Base-by-base conservation (phyloP, 2,329 filamentous ascomycete species). In the Aspergillus ustus region DNA sequence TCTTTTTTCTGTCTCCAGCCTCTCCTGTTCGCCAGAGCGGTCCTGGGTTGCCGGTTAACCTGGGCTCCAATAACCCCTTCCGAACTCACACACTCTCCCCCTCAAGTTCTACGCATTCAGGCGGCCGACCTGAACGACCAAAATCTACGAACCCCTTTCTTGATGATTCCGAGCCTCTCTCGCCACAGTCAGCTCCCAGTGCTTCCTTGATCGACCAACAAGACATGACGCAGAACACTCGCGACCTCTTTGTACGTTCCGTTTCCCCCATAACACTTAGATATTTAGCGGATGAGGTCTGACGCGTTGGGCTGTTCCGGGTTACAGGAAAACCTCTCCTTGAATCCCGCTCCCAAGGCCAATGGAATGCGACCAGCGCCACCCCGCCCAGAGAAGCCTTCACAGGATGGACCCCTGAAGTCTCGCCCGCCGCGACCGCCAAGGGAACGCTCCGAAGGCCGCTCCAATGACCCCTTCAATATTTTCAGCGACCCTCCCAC, bases 71-170 rank as follows among this genome's bases (percentile, higher is more conserved):
- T 64, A 83, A 83, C 61, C 81, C 81, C 13, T 83, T 83, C 62
- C 75, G 81, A 67, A 83, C 82, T 64, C 79, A 79, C 59, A 74
- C 80, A 19, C 64, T 78, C 46, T 81, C 79, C 37, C 78, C 76
- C 4, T 69, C 67, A 52, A 67, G 69, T 50, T 72, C 74, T 57
- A 70, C 70, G 55, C 68, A 69, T 51, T 73, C 60, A 20, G 66
- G 65, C 31, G 61, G 64, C 57, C 73, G 68, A 46, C 74, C 78
- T 59, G 74, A 81, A 64, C 81, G 83, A 65, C 84, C 83, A 50
- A 77, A 80, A 59, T 87, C 86, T 56, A 85, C 83, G 50, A 89
- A 89, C 68, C 87, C 87, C 28, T 89, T 89, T 70, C 77, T 89
- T 57, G 85, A 84, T 70, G 79, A 80, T 28, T 70, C 70, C 7